These are phyloP conservation scores for Mortierella sp. DNA, from an alignment of 371 early-diverging fungal species.

Conservation along the genomic window DNA sequence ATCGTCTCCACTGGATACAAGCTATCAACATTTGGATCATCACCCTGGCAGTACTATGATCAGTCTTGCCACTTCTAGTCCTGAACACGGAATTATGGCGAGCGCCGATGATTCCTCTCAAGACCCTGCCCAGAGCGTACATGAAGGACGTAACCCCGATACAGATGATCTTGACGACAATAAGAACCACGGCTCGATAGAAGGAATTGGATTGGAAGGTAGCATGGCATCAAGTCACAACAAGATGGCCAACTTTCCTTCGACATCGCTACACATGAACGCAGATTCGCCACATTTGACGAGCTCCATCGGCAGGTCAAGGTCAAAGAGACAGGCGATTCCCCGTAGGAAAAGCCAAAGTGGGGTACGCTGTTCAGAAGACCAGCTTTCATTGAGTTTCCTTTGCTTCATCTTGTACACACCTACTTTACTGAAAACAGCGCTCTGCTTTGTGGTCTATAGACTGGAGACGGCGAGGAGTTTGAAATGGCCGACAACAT, in stretches of 20 bases:
- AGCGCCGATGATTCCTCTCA: no score
- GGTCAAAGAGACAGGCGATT: background rate
- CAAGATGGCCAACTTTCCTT: background rate
- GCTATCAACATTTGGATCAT: background rate
- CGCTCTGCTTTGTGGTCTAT: background rate
- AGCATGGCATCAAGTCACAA: background rate
- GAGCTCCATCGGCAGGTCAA: slow-evolving; percentile 1
- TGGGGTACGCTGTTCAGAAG: slow-evolving; percentile 3
- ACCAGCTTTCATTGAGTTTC: background rate
- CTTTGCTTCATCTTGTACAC: no score
- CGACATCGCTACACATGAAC: background rate
- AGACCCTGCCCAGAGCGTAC: background rate
- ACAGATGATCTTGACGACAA: background rate
- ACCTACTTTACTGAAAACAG: no score
- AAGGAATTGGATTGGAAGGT: no score
- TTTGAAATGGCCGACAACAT: slow-evolving; percentile 37
- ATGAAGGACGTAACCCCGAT: background rate
- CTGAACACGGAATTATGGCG: slow-evolving; percentile 1
- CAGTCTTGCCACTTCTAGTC: background rate
- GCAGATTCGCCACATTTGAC: background rate
- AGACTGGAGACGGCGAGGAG: slow-evolving; percentile 11
- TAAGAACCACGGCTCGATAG: no score
- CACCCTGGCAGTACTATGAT: background rate
- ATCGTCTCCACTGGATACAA: slow-evolving; percentile 1
- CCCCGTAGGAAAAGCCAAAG: background rate